Percentiles rank a stretch among this genome's conserved stretches.
phyloP scores from a whole-genome alignment of 2,329 filamentous ascomycete species.

The Diaporthe vaccinii region DNA sequence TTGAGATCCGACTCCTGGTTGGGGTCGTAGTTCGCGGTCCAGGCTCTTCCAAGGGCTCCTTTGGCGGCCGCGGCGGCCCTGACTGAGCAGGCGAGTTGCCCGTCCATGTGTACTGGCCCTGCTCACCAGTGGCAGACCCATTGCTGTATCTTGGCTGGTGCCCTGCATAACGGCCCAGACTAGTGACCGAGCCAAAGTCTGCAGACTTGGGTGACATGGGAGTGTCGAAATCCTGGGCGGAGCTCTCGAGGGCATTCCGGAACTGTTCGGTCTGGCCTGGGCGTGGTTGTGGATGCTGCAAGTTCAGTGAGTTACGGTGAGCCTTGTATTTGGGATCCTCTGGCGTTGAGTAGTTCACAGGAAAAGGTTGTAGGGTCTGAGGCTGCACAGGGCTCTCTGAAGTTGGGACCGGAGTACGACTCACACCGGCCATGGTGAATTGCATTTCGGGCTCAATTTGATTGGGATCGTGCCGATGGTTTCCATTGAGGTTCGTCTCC shows the following conservation, averaged over 20 bases:
- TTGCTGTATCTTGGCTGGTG: constrained; percentile 63
- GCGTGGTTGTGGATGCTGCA: constrained; percentile 84
- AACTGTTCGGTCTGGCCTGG: constrained; percentile 81
- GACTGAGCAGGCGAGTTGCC: constrained; percentile 55
- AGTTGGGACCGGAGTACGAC: constrained; percentile 36
- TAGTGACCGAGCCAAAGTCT: constrained; percentile 74
- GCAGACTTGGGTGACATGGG: constrained; percentile 72
- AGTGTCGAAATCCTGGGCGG: constrained; percentile 76
- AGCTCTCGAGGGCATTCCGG: constrained; percentile 79
- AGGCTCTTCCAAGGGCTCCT: constrained; percentile 68
- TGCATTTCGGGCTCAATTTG: constrained; percentile 42
- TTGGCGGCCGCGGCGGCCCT: constrained; percentile 71
- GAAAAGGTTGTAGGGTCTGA: constrained; percentile 42
- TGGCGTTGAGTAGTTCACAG: constrained; percentile 58
- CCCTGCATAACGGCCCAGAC: constrained; percentile 65
- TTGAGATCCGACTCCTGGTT: constrained; percentile 62
- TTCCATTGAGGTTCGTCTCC: constrained; percentile 59
- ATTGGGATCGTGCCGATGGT: constrained; percentile 44
- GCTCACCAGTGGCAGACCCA: constrained; percentile 53
- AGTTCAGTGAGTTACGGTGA: constrained; percentile 83
- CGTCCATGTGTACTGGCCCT: constrained; percentile 42
- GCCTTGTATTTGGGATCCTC: constrained; percentile 86
- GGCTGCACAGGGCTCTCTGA: constrained; percentile 50
- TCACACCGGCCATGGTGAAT: constrained; percentile 41
- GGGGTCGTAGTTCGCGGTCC: constrained; percentile 57